Percentiles rank a stretch among this genome's conserved stretches.
These are phyloP conservation scores for Septoria petroselini DNA, from an alignment of 2,329 filamentous ascomycete genomes.

Conservation along the genomic window DNA sequence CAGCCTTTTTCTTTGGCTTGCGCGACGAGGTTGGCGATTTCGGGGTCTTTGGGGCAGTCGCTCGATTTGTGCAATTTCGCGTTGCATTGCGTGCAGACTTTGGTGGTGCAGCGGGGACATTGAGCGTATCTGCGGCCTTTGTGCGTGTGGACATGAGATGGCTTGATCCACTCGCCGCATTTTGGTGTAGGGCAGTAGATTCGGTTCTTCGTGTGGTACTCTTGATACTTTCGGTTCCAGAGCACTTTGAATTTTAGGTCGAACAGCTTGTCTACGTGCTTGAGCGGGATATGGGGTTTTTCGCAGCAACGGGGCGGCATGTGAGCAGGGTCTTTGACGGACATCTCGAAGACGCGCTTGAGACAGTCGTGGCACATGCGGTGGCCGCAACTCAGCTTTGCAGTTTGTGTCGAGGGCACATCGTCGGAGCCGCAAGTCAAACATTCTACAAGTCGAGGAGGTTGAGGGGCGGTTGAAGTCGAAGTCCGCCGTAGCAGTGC, in stretches of 20 bases:
- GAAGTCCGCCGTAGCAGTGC: conserved; percentile 29
- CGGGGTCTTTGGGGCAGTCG: conserved; percentile 70
- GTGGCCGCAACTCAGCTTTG: conserved; percentile 73
- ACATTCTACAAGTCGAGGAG: conserved; percentile 55
- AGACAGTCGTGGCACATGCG: conserved; percentile 78
- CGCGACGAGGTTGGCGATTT: conserved; percentile 60
- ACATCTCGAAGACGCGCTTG: conserved; percentile 69
- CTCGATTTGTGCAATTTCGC: conserved; percentile 67
- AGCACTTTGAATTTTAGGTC: conserved; percentile 68
- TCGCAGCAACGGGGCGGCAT: conserved; percentile 86
- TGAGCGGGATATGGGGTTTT: conserved; percentile 67
- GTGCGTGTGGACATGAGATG: conserved; percentile 59
- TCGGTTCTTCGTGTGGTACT: conserved; percentile 70
- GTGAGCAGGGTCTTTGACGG: conserved; percentile 70
- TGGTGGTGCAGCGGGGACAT: conserved; percentile 68
- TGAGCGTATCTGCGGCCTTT: conserved; percentile 61
- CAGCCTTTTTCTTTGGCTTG: conserved; percentile 66
- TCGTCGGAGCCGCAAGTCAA: conserved; percentile 68
- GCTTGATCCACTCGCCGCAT: conserved; percentile 79
- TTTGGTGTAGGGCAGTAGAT: conserved; percentile 71
- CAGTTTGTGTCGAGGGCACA: conserved; percentile 60
- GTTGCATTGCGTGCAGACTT: conserved; percentile 72
- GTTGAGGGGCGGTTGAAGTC: conserved; percentile 16
- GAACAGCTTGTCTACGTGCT: conserved; percentile 73
- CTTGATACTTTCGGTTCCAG: conserved; percentile 78